phyloP scores from a whole-genome alignment of 1,284 basidiomycete species.

The Fomitiporia mediterranea region DNA sequence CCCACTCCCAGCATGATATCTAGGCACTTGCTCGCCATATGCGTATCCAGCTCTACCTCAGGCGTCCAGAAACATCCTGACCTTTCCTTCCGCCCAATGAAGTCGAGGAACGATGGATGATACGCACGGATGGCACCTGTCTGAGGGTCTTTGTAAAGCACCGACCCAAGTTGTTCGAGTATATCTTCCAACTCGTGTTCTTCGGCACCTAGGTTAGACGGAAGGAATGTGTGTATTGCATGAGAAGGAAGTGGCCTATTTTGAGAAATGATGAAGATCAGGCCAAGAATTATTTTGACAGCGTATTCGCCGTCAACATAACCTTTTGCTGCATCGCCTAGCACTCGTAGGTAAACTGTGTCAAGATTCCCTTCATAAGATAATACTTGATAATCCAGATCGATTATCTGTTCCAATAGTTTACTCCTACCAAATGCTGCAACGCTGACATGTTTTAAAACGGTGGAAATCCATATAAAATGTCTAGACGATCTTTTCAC shows the following conservation, averaged over 20 bases:
- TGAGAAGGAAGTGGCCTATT: background rate
- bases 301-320: too few relatives aligned
- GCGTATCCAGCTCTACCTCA: background rate
- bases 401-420: background rate
- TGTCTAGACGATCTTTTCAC: conserved; percentile 10
- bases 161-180: background rate
- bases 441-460: background rate
- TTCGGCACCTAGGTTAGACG: background rate
- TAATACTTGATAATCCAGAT: too few relatives aligned
- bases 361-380: background rate
- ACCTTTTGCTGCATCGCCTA: background rate
- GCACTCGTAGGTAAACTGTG: background rate
- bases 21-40: conserved; percentile 5
- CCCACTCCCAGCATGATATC: conserved; percentile 23
- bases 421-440: background rate
- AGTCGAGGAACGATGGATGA: conserved; percentile 11
- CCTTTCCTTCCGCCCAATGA: background rate
- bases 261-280: background rate
- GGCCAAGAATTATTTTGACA: background rate
- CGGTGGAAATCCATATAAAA: conserved; percentile 4
- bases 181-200: background rate
- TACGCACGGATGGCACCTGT: conserved; percentile 4
- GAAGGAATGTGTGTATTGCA: background rate
- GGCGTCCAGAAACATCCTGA: background rate
- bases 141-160: background rate